A percentile compares a stretch with the other conserved stretches of the same genome.
Evolutionary conservation across 306 rosid genomes (phyloP).

Genomic region (Cicer bijugum): DNA sequence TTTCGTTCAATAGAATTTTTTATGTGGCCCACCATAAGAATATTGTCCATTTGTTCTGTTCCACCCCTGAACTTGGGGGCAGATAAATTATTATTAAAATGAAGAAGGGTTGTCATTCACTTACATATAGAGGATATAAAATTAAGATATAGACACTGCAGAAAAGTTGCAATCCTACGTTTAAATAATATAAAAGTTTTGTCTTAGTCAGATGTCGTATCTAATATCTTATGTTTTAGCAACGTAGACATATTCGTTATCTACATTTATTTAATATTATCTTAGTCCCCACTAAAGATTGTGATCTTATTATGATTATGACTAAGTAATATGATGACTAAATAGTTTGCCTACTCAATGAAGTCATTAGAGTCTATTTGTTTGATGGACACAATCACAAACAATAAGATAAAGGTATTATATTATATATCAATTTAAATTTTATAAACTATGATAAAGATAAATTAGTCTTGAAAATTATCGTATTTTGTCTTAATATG

Average conservation of each 20-base stretch:
- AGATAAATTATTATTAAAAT: background rate
- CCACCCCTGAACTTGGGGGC: background rate
- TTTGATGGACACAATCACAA: too few relatives aligned
- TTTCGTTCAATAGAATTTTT: background rate
- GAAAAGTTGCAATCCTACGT: background rate
- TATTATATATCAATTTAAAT: too few relatives aligned
- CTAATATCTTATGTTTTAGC: constrained; percentile 23
- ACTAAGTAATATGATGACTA: background rate
- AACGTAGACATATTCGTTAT: constrained; percentile 23
- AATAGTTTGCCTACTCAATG: background rate
- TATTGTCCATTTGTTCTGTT: background rate
- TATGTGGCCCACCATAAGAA: background rate
- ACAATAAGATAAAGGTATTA: too few relatives aligned
- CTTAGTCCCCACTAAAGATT: constrained; percentile 43
- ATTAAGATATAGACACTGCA: constrained; percentile 28
- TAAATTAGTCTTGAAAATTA: too few relatives aligned
- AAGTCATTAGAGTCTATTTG: background rate
- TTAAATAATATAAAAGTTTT: constrained; percentile 22
- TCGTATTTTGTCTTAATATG: too few relatives aligned
- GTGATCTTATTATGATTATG: constrained; percentile 34
- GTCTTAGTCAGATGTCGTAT: constrained; percentile 40
- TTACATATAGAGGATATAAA: background rate
- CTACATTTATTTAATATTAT: constrained; percentile 31
- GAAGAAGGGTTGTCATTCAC: constrained; percentile 1
- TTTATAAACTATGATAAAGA: too few relatives aligned